A percentile compares a stretch with the other conserved stretches of the same genome.
Conservation (phyloP, 331 rosid genomes). For the Malus hybrid region DNA sequence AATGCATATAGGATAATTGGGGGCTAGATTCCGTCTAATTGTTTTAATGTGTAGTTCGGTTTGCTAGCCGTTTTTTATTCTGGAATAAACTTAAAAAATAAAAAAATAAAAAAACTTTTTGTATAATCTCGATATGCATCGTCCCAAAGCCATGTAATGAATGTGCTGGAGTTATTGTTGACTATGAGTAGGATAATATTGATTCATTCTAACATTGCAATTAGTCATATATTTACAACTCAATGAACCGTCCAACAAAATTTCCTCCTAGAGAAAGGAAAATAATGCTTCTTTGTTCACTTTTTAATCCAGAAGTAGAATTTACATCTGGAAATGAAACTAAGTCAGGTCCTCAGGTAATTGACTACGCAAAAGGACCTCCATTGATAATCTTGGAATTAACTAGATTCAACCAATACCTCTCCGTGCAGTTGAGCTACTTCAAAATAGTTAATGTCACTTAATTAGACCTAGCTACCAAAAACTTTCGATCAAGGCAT, state of each 20-base stretch:
- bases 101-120: too few species aligned
- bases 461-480: not conserved
- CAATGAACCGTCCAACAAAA: not conserved
- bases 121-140: too few species aligned
- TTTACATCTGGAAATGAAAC: not conserved
- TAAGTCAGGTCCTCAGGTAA: not conserved
- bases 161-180: not conserved
- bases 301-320: not conserved
- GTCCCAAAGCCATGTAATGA: not conserved
- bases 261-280: not conserved
- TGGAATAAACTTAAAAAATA: too few species aligned
- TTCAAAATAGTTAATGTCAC: not conserved
- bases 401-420: not conserved
- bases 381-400: not conserved
- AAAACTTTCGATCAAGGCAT: not conserved
- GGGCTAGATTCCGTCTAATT: too few species aligned
- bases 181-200: not conserved
- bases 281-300: not conserved
- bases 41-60: too few species aligned
- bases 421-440: not conserved
- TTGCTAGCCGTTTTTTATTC: too few species aligned
- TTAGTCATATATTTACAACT: not conserved
- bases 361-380: not conserved
- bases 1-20: too few species aligned
- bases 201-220: not conserved